These are phyloP conservation scores for Psidium friedrichsthalianum DNA, from an alignment of 345 rosid genomes.

Conservation along the genomic window DNA sequence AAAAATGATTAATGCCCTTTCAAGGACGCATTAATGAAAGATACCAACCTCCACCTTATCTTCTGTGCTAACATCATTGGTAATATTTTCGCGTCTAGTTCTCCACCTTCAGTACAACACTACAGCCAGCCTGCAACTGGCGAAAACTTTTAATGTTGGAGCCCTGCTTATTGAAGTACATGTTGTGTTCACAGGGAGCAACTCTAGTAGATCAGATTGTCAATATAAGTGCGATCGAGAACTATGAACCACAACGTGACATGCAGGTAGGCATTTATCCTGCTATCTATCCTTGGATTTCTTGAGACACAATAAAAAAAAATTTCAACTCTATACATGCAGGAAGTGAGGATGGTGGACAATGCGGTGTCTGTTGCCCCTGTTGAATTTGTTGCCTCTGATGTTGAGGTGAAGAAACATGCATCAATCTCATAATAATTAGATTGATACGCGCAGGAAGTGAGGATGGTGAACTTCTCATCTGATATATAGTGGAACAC, in stretches of 20 bases:
- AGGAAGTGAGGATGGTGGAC: conserved; percentile 49
- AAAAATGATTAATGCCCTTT: neutral
- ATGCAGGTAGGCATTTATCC: conserved; percentile 24
- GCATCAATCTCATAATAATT: too few species aligned
- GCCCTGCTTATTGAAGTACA: neutral
- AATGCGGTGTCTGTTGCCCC: conserved; percentile 23
- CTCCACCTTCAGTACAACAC: neutral
- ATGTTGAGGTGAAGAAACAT: conserved; percentile 34
- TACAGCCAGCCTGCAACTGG: neutral
- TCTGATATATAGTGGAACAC: neutral
- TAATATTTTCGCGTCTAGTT: neutral
- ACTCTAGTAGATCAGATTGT: conserved; percentile 83
- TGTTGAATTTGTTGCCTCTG: conserved; percentile 10
- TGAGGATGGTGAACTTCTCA: neutral
- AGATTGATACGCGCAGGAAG: too few species aligned
- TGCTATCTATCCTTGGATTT: neutral
- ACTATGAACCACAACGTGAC: conserved; percentile 44
- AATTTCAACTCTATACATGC: conserved; percentile 14
- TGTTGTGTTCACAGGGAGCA: conserved; percentile 55
- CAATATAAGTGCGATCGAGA: conserved; percentile 47
- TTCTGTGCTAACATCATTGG: neutral
- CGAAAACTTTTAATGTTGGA: neutral
- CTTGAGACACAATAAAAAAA: neutral
- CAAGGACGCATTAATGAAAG: neutral
- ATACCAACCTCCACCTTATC: neutral